These are phyloP conservation scores for Auriculariales sp. DNA, from an alignment of 768 basidiomycete species.

Conservation along the genomic window DNA sequence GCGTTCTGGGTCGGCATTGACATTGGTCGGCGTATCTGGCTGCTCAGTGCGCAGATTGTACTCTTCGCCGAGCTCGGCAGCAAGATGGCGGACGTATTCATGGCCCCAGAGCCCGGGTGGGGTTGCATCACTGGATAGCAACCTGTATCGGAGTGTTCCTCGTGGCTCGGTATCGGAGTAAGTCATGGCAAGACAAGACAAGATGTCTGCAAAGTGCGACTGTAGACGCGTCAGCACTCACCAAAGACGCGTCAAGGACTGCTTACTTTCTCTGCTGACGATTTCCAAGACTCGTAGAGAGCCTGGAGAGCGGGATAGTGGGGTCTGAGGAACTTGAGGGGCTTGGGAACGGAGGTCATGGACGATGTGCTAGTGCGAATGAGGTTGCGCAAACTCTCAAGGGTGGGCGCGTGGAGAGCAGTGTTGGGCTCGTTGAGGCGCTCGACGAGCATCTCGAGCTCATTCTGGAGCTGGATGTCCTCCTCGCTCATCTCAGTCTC, in stretches of 20 bases:
- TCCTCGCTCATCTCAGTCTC: conserved; percentile 72
- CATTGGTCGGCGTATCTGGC: conserved; percentile 16
- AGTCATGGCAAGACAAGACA: conserved; percentile 98
- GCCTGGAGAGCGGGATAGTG: conserved; percentile 79
- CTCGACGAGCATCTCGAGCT: conserved; percentile 94
- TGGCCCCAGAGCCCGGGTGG: conserved; percentile 97
- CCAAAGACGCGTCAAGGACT: conserved; percentile 1
- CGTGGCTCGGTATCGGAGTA: conserved; percentile 96
- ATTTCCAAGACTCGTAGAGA: conserved; percentile 68
- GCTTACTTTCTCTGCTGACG: conserved; percentile 62
- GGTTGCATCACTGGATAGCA: conserved; percentile 60
- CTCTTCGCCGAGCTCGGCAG: conserved; percentile 92
- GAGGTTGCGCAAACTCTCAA: conserved; percentile 85
- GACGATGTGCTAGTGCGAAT: conserved; percentile 95
- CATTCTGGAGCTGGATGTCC: conserved; percentile 81
- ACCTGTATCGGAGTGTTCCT: conserved; percentile 86
- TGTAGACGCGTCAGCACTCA: conserved; percentile 16
- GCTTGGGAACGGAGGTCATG: conserved; percentile 99
- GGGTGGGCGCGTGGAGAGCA: conserved; percentile 70
- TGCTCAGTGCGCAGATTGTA: conserved; percentile 58
- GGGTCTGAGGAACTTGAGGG: conserved; percentile 92
- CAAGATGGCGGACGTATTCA: conserved; percentile 94
- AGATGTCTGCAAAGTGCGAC: conserved; percentile 91
- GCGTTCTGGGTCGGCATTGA: conserved; percentile 33
- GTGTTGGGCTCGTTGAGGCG: conserved; percentile 84